Evolutionary conservation across 1,284 basidiomycete genomes (phyloP).

Genomic region (Kalmanozyma brasiliensis): DNA sequence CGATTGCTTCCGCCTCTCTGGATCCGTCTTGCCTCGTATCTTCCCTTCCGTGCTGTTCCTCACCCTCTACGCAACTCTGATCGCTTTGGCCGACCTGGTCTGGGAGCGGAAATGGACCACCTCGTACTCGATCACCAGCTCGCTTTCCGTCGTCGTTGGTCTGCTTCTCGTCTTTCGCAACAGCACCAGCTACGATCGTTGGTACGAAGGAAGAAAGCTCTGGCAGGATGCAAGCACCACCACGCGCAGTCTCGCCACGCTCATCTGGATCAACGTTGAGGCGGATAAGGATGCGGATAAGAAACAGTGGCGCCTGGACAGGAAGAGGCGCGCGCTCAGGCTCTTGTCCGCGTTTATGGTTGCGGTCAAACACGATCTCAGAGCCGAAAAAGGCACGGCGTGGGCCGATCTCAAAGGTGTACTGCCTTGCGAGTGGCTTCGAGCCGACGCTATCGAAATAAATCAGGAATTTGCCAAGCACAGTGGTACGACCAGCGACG

Average conservation of each 20-base stretch:
- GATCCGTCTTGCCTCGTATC: conserved; percentile 72
- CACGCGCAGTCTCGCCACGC: conserved; percentile 75
- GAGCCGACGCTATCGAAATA: not conserved
- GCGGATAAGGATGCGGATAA: conserved; percentile 22
- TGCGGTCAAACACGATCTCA: conserved; percentile 80
- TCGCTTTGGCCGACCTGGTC: conserved; percentile 74
- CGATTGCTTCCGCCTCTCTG: conserved; percentile 79
- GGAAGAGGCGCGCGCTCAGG: conserved; percentile 79
- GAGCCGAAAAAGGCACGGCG: conserved; percentile 69
- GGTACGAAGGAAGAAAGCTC: conserved; percentile 85
- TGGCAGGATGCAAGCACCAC: conserved; percentile 72
- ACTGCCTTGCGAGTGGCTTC: conserved; percentile 25
- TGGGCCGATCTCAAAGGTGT: conserved; percentile 29
- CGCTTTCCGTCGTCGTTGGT: conserved; percentile 87
- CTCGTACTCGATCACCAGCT: conserved; percentile 80
- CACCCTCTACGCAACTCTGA: conserved; percentile 75
- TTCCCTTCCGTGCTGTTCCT: conserved; percentile 79
- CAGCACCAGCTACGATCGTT: conserved; percentile 72
- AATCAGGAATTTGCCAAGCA: no score
- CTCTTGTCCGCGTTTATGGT: conserved; percentile 77
- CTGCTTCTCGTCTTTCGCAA: conserved; percentile 66
- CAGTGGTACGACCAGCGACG: not conserved
- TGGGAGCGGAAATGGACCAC: conserved; percentile 73
- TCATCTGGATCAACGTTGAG: conserved; percentile 81
- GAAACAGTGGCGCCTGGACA: conserved; percentile 71